Conservation (phyloP, 2,329 filamentous ascomycete species). For the Colletotrichum cereale region DNA sequence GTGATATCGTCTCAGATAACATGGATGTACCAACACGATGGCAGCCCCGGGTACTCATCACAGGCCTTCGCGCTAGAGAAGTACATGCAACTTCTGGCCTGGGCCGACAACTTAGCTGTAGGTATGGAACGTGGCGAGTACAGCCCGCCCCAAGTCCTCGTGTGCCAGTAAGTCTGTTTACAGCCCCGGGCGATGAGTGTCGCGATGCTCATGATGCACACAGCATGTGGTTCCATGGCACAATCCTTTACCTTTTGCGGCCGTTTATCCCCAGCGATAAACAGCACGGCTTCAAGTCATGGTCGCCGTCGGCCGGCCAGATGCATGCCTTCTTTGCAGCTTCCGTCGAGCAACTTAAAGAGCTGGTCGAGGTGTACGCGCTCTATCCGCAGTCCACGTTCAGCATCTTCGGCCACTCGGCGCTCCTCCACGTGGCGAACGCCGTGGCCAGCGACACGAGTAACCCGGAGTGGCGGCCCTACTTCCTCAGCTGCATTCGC, state of each 20-base stretch:
- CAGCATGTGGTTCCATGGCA: slow-evolving; percentile 37
- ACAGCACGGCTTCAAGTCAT: slow-evolving; percentile 30
- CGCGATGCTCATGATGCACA: background rate
- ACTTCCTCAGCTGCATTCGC: slow-evolving; percentile 54
- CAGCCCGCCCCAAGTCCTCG: slow-evolving; percentile 49
- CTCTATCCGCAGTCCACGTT: slow-evolving; percentile 49
- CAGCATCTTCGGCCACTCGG: slow-evolving; percentile 56
- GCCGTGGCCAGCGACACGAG: slow-evolving; percentile 48
- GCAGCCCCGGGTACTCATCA: slow-evolving; percentile 29
- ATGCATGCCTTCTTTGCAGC: slow-evolving; percentile 47
- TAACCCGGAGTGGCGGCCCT: slow-evolving; percentile 49
- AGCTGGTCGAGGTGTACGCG: slow-evolving; percentile 54
- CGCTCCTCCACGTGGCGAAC: slow-evolving; percentile 54
- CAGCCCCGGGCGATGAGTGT: background rate
- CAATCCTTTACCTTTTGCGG: slow-evolving; percentile 36
- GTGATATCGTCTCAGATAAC: slow-evolving; percentile 49
- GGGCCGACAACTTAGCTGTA: slow-evolving; percentile 50
- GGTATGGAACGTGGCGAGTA: slow-evolving; percentile 45
- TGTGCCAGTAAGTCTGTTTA: slow-evolving; percentile 51
- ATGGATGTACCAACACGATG: slow-evolving; percentile 46
- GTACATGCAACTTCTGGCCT: slow-evolving; percentile 54
- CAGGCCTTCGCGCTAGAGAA: slow-evolving; percentile 51
- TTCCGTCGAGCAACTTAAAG: slow-evolving; percentile 54
- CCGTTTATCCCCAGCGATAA: slow-evolving; percentile 32
- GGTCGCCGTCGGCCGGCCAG: slow-evolving; percentile 27